Evolutionary conservation across 352 stramenopile genomes (phyloP), one percentile per base, ranked within the genome.

Genomic region (Phytophthora chlamydospora): DNA sequence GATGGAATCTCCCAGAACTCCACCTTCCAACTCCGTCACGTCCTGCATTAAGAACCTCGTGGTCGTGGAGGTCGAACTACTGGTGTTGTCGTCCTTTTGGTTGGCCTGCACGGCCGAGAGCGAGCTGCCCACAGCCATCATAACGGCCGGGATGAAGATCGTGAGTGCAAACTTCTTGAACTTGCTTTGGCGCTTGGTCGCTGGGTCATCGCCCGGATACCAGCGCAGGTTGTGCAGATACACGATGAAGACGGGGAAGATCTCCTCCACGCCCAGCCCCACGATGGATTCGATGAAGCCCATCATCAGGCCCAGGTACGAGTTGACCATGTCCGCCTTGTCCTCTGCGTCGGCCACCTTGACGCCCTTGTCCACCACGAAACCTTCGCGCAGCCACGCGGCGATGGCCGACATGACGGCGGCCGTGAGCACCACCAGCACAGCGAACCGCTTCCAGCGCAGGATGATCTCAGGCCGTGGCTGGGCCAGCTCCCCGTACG

Each of bases 191-290:
- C 67, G 68, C 53, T 79, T 79, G 12, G 65, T 73, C 2, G 62
- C 73, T 17, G 76, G 76, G 40, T 82, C 74, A 39, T 88, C 76
- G 11, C 64, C 54, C 7, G 66, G 68, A 24, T 75, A 85, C 78
- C 78, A 88, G 48, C 78, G 66, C 35, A 84, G 44, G 46, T 88
- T 88, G 57, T 88, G 78, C 40, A 85, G 57, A 43, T 88, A 88
- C 19, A 88, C 78, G 38, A 83, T 73, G 44, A 84, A 88, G 9
- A 85, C 75, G 3, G 78, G 73, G 47, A 88, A 81, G 17, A 88
- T 65, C 24, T 85, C 68, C 31, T 76, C 71, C 4, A 88, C 61
- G 19, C 76, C 66, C 14, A 80, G 62, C 9, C 73, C 73, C 35
- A 88, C 55, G 24, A 80, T 42, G 17, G 73, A 76, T 64, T 88